Evolutionary conservation across 805 yeast species (phyloP), one percentile per base, ranked within the genome.

Genomic region (Myxozyma neotropica): DNA sequence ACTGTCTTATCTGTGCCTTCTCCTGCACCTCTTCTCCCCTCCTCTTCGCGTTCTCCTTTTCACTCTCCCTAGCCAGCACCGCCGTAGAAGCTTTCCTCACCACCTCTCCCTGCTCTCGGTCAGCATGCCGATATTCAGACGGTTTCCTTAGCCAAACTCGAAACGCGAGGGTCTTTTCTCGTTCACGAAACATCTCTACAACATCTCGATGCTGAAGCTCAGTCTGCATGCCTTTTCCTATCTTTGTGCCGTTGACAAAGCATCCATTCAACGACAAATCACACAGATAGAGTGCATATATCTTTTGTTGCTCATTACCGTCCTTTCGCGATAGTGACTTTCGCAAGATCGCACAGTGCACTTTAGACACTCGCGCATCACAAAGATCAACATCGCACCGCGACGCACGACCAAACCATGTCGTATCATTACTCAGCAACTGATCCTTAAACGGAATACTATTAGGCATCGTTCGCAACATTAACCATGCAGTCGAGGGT

Each of bases 181-280:
- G 19, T n/a, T 60, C 64, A 13, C 38, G 19, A 35, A 60, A 56
- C 45, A 60, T 26, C 21, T 46, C 55, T 13, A 62, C 39, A 17
- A 53, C 55, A 44, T 62, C 66, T 6, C 57, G 57, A 40, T 62
- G 26, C 23, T 24, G 40, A 23, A 62, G 49, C 6, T 74, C 72
- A 12, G 58, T 45, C 26, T 56, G 63, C 19, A 19, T 19, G 6
- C 81, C 81, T 68, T 90, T 88, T 12, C 59, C 57, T 5, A 62
- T 24, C 23, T 42, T 46, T 33, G 12, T 23, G 8, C 58, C 58
- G 46, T 65, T 61, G 6, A 92, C 80, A 67, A 77, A 82, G 70
- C 96, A 88, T 1, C 89, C 86, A 72, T 91, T 92, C 0, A 95
- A 83, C 57, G 94, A 87, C 62, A 78, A 81, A 66, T 91, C 96